Evolutionary conservation across 1,284 basidiomycete genomes (phyloP).

Genomic region (Cryptococcus sp.): DNA sequence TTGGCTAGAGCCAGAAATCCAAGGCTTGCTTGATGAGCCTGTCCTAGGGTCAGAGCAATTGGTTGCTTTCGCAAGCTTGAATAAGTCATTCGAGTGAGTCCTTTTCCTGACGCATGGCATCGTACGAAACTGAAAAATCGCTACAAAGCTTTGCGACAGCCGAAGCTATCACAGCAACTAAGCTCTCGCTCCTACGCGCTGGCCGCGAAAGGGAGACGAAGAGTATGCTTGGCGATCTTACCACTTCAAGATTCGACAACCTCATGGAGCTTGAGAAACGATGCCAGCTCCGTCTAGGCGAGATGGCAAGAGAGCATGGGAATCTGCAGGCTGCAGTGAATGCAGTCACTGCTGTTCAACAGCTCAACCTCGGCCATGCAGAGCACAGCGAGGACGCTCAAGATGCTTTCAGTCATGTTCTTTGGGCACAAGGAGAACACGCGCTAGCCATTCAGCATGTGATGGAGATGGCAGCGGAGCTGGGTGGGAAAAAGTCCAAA

Average conservation of each 20-base stretch:
- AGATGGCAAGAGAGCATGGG: constrained; percentile 68
- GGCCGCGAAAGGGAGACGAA: constrained; percentile 63
- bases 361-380: constrained; percentile 56
- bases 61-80: constrained; percentile 53
- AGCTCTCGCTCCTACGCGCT: constrained; percentile 75
- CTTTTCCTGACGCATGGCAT: neutral
- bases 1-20: constrained; percentile 33
- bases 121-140: constrained; percentile 1
- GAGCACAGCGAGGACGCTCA: constrained; percentile 54
- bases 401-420: constrained; percentile 79
- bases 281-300: constrained; percentile 72
- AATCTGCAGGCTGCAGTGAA: constrained; percentile 83
- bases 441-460: constrained; percentile 77
- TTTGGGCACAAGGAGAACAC: constrained; percentile 86
- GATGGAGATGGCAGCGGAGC: constrained; percentile 51
- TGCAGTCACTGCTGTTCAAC: constrained; percentile 73
- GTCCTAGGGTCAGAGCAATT: constrained; percentile 52
- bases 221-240: constrained; percentile 63
- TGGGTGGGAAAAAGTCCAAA: constrained; percentile 12
- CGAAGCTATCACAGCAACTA: constrained; percentile 78
- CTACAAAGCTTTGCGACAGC: constrained; percentile 68
- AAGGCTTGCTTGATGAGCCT: constrained; percentile 36
- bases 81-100: constrained; percentile 22
- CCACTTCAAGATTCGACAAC: constrained; percentile 60
- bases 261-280: constrained; percentile 67